Conservation (phyloP, 371 early-diverging fungal genomes). For the Actinomucor elegans region DNA sequence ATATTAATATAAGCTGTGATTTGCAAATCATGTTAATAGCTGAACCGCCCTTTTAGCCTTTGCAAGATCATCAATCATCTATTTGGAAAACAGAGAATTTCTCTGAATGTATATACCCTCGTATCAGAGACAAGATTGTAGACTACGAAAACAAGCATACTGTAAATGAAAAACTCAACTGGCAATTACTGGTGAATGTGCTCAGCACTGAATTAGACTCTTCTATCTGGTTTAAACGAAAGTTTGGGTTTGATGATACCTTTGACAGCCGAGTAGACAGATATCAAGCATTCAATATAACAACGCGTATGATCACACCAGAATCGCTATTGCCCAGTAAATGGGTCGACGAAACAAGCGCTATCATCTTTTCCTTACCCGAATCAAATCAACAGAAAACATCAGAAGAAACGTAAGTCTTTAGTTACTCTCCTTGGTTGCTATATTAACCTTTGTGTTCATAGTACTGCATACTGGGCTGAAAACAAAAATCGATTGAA, state of each 20-base stretch:
- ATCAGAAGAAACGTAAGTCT: slow-evolving; percentile 5
- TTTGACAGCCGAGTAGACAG: slow-evolving; percentile 11
- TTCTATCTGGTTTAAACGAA: slow-evolving; percentile 26
- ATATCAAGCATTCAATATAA: slow-evolving; percentile 17
- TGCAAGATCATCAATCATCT: neutral
- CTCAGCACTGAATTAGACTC: slow-evolving; percentile 12
- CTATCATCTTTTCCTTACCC: slow-evolving; percentile 32
- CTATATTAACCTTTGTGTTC: neutral
- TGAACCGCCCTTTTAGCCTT: neutral
- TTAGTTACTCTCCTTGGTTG: neutral
- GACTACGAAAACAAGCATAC: neutral
- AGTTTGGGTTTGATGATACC: slow-evolving; percentile 32
- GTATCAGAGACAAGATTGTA: slow-evolving; percentile 7
- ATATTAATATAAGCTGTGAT: too few species aligned
- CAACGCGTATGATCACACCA: slow-evolving; percentile 16
- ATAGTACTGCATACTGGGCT: slow-evolving; percentile 24
- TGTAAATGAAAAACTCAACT: neutral
- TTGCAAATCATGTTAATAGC: too few species aligned
- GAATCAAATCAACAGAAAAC: slow-evolving; percentile 12
- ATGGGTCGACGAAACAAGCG: slow-evolving; percentile 29
- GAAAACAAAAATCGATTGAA: slow-evolving; percentile 21
- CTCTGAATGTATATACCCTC: slow-evolving; percentile 20
- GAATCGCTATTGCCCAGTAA: slow-evolving; percentile 4
- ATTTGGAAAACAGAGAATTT: slow-evolving; percentile 34
- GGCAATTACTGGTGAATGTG: slow-evolving; percentile 30